Evolutionary conservation across 2,329 filamentous ascomycete species (phyloP), one percentile per base, ranked within the genome.

Genomic region (Aspergillus proliferans): DNA sequence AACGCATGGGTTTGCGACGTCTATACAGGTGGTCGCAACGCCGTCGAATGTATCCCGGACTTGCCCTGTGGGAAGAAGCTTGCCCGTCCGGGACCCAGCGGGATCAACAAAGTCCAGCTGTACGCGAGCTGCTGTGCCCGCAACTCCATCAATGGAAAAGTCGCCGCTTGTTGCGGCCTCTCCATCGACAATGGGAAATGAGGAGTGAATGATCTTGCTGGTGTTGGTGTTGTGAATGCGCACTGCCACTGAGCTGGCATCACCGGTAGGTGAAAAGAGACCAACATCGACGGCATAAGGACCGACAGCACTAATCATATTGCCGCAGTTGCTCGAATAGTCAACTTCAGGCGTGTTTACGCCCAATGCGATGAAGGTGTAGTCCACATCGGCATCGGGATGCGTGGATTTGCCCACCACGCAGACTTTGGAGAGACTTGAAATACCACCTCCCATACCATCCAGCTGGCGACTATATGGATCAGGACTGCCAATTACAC

Each of bases 141-240:
- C 70, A 0, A 86, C 84, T 0, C 84, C 84, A 58, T 85, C 83
- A 53, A 87, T 84, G 1, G 69, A 65, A 58, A 83, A 84, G 9
- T 78, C 72, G 0, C 83, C 83, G 6, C 68, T 52, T 2, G 73
- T 68, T 2, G 72, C 72, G 2, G 78, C 72, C 49, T 79, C 72
- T 0, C 68, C 73, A 1, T 72, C 74, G 0, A 68, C 61, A 2
- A 84, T 72, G 0, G 71, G 67, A 54, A 87, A 86, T 0, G 71
- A 77, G 1, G 80, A 75, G 39, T 77, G 67, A 49, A 87, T 80
- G 22, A 83, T 64, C 60, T 87, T 87, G 15, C 70, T 69, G 0
- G 86, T 89, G 57, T 89, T 89, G 1, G 84, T 88, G 62, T 90
- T 89, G 58, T 78, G 75, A 34, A 88, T 81, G 47, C 78, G 72